A percentile compares a stretch with the other conserved stretches of the same genome.
Evolutionary conservation across 306 rosid species (phyloP).

Genomic region (Casuarina glauca): DNA sequence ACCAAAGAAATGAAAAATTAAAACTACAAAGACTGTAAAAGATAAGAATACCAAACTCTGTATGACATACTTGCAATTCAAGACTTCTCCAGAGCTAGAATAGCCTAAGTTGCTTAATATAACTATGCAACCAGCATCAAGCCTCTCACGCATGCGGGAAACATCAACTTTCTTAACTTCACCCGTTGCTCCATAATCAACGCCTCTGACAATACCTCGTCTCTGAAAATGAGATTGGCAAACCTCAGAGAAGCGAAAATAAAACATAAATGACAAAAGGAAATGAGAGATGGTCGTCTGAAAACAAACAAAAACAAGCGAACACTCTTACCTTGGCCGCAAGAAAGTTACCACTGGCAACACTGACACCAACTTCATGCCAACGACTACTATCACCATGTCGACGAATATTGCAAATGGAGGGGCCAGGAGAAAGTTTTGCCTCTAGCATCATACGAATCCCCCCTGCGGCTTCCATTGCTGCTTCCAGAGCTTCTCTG

Average conservation of each 20-base stretch:
- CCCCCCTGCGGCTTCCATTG: constrained; percentile 93
- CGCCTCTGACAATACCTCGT: constrained; percentile 85
- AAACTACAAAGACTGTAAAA: background rate
- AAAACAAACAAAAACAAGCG: constrained; percentile 3
- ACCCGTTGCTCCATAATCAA: constrained; percentile 97
- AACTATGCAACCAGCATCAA: constrained; percentile 90
- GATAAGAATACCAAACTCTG: constrained; percentile 13
- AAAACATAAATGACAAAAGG: constrained; percentile 18
- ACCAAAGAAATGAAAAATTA: constrained; percentile 3
- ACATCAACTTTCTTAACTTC: constrained; percentile 90
- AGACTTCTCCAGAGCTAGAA: constrained; percentile 95
- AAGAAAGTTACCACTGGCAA: constrained; percentile 93
- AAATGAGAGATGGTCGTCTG: background rate
- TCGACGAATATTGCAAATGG: constrained; percentile 85
- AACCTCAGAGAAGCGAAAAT: constrained; percentile 10
- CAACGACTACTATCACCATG: constrained; percentile 91
- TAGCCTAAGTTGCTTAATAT: constrained; percentile 92
- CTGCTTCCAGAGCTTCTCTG: constrained; percentile 69
- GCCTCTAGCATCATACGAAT: constrained; percentile 84
- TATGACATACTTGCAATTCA: constrained; percentile 95
- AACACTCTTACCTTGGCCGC: constrained; percentile 82
- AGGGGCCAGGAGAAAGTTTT: constrained; percentile 96
- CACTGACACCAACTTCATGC: constrained; percentile 96
- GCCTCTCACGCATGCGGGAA: constrained; percentile 89
- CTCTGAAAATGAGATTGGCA: constrained; percentile 56